A percentile compares a stretch with the other conserved stretches of the same genome.
These are phyloP conservation scores for Ascosphaera aggregata DNA, from an alignment of 2,329 filamentous ascomycete species.

Conservation along the genomic window DNA sequence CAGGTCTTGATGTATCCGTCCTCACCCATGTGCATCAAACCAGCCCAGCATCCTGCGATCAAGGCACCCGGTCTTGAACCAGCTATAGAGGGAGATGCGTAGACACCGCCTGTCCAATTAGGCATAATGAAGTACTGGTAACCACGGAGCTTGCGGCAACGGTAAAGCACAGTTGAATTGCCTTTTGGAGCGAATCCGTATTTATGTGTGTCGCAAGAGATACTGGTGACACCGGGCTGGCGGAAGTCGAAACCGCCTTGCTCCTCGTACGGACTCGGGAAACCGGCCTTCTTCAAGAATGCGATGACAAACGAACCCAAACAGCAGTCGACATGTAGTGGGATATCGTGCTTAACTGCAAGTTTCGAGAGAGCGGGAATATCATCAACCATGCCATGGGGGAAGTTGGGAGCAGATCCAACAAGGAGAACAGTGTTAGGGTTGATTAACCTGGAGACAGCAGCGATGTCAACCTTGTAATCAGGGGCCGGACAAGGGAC, in stretches of 20 bases:
- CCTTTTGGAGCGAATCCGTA: slow-evolving; percentile 98
- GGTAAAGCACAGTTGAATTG: slow-evolving; percentile 83
- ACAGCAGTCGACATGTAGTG: slow-evolving; percentile 93
- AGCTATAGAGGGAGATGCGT: slow-evolving; percentile 77
- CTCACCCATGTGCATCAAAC: slow-evolving; percentile 71
- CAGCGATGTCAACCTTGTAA: slow-evolving; percentile 62
- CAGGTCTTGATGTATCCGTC: slow-evolving; percentile 72
- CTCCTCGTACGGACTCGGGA: slow-evolving; percentile 35
- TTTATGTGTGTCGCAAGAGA: slow-evolving; percentile 95
- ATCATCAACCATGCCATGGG: slow-evolving; percentile 94
- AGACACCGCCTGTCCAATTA: slow-evolving; percentile 89
- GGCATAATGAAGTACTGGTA: slow-evolving; percentile 95
- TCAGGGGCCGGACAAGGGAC: slow-evolving; percentile 66
- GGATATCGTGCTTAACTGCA: slow-evolving; percentile 54
- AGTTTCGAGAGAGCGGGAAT: slow-evolving; percentile 67
- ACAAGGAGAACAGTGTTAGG: slow-evolving; percentile 85
- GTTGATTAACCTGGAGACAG: slow-evolving; percentile 70
- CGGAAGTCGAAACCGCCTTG: slow-evolving; percentile 79
- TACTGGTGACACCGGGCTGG: slow-evolving; percentile 80
- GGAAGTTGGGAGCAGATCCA: slow-evolving; percentile 90
- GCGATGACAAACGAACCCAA: slow-evolving; percentile 88
- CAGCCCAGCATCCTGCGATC: slow-evolving; percentile 91
- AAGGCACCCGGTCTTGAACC: slow-evolving; percentile 80
- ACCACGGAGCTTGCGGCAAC: slow-evolving; percentile 48
- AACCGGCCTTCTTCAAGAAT: slow-evolving; percentile 80